Evolutionary conservation across 371 early-diverging fungal species (phyloP).

Genomic region (Rhizopus sp.): DNA sequence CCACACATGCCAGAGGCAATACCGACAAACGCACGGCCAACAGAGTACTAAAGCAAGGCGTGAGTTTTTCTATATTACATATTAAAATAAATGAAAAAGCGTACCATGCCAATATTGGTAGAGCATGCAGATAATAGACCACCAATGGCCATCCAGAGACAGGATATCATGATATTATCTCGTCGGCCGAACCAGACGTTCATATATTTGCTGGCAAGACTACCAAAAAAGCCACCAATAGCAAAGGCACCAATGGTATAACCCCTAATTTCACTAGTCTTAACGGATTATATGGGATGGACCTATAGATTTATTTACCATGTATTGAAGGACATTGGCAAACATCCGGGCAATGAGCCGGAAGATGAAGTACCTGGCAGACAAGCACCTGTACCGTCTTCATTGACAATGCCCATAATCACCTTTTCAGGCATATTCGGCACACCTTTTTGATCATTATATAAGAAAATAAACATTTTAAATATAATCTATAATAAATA

Average conservation of each 20-base stretch:
- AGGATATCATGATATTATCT: conserved; percentile 42
- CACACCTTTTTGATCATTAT: conserved; percentile 31
- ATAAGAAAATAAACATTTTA: not conserved
- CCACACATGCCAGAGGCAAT: conserved; percentile 76
- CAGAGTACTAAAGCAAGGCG: conserved; percentile 28
- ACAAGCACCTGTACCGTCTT: conserved; percentile 26
- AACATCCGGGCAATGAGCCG: conserved; percentile 39
- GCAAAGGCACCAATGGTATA: conserved; percentile 49
- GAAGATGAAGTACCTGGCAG: conserved; percentile 22
- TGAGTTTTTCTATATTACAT: no score
- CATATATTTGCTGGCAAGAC: conserved; percentile 38
- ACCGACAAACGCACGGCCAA: conserved; percentile 90
- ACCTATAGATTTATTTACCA: conserved; percentile 23
- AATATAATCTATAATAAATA: conserved; percentile 1
- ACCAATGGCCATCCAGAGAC: conserved; percentile 38
- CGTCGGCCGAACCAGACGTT: conserved; percentile 45
- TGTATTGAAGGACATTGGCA: conserved; percentile 42
- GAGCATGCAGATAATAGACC: conserved; percentile 42
- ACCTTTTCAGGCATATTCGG: conserved; percentile 50
- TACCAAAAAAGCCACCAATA: conserved; percentile 50
- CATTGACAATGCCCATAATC: conserved; percentile 27
- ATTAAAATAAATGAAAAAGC: not conserved
- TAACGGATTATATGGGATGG: not conserved
- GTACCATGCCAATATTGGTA: conserved; percentile 45
- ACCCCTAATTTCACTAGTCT: conserved; percentile 28